A percentile compares a stretch with the other conserved stretches of the same genome.
Evolutionary conservation across 148 eudicot genomes (phyloP).

Genomic region (Chenopodium quinoa): DNA sequence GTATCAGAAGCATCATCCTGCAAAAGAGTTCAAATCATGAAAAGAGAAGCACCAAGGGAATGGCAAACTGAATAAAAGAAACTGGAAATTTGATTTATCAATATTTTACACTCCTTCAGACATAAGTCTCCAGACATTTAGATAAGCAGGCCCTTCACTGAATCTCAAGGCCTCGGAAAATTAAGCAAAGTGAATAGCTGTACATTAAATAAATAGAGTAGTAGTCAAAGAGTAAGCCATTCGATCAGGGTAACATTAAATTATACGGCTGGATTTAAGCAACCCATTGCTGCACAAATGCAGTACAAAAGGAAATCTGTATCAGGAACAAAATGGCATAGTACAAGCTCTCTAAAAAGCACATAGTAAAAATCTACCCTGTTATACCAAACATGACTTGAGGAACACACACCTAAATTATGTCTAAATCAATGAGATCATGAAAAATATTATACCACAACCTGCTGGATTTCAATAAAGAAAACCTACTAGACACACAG

Average conservation of each 20-base stretch:
- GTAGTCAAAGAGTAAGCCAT: background rate
- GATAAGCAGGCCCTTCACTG: background rate
- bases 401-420: background rate
- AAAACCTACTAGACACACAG: background rate
- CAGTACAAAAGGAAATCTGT: background rate
- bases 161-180: background rate
- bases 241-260: background rate
- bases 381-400: background rate
- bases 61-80: no score
- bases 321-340: background rate
- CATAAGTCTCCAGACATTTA: background rate
- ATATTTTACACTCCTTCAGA: background rate
- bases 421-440: background rate
- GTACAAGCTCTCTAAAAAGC: background rate
- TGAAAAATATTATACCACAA: background rate
- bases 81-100: background rate
- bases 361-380: background rate
- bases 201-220: no score
- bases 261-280: background rate
- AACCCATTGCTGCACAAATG: background rate
- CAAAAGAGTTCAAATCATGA: background rate
- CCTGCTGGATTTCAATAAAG: background rate
- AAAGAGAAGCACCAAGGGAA: no score
- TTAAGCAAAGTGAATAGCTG: no score
- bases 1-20: slow-evolving; percentile 14